These are phyloP conservation scores for Pyrenula massariospora DNA, from an alignment of 495 filamentous ascomycete genomes.

Conservation along the genomic window DNA sequence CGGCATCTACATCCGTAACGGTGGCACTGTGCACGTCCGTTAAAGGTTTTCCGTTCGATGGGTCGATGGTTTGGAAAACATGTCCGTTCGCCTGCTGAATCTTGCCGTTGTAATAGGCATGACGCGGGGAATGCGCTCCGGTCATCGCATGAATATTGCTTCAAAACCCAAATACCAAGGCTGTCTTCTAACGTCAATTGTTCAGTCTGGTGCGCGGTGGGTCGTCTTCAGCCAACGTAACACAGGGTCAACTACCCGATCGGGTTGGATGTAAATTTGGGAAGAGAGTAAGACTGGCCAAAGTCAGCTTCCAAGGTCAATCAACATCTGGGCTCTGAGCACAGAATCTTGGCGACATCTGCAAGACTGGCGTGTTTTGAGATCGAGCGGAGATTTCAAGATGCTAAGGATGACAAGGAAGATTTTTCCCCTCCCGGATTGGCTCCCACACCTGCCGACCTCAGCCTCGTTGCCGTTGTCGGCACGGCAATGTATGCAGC, in stretches of 20 bases:
- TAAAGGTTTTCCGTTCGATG: conserved; percentile 50
- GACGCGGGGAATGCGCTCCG: conserved; percentile 28
- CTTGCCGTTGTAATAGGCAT: conserved; percentile 60
- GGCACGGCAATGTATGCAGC: background rate
- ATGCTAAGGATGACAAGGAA: no score
- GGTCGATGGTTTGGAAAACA: conserved; percentile 56
- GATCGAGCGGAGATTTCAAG: no score
- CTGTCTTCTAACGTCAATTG: no score
- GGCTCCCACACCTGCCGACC: background rate
- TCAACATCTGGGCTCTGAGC: no score
- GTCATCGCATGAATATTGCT: background rate
- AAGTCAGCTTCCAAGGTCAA: no score
- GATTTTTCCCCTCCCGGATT: background rate
- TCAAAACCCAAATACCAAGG: background rate
- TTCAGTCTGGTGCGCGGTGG: no score
- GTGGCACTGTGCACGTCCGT: conserved; percentile 55
- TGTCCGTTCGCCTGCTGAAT: conserved; percentile 41
- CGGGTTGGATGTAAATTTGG: no score
- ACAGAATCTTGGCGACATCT: no score
- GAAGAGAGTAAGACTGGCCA: no score
- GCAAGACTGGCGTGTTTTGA: no score
- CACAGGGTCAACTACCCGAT: no score
- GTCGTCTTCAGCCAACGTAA: no score
- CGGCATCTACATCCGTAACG: conserved; percentile 50
- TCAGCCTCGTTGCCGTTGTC: background rate